Evolutionary conservation across 2,329 filamentous ascomycete genomes (phyloP).

Genomic region (Fusarium algeriense): DNA sequence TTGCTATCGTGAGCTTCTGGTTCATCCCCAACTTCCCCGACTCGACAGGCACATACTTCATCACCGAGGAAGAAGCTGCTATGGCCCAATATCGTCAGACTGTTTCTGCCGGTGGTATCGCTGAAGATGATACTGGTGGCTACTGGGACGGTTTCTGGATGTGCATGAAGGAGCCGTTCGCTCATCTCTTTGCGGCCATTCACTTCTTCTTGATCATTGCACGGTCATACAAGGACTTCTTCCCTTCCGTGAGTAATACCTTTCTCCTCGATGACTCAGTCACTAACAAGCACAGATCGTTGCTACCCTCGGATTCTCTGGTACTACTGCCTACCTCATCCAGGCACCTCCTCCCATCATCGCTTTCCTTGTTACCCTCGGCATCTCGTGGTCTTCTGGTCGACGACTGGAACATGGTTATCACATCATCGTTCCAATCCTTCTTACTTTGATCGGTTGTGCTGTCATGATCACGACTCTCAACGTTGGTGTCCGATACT

Average conservation of each 20-base stretch:
- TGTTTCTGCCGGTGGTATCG: constrained; percentile 52
- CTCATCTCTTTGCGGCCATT: constrained; percentile 54
- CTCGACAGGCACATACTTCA: constrained; percentile 49
- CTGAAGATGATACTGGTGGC: constrained; percentile 55
- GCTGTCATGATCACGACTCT: constrained; percentile 58
- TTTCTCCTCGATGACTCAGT: rapidly evolving
- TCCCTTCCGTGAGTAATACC: constrained; percentile 51
- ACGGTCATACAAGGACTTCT: constrained; percentile 57
- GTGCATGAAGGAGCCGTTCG: constrained; percentile 52
- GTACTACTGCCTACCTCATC: constrained; percentile 54
- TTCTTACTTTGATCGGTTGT: constrained; percentile 53
- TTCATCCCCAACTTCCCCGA: constrained; percentile 55
- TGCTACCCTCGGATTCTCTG: constrained; percentile 45
- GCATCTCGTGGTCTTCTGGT: constrained; percentile 56
- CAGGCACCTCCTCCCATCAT: constrained; percentile 58
- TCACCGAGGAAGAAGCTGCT: constrained; percentile 54
- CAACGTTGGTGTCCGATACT: constrained; percentile 57
- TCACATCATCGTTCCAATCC: constrained; percentile 56
- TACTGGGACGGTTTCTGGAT: constrained; percentile 54
- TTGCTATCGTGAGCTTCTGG: constrained; percentile 50
- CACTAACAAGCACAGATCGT: constrained; percentile 42
- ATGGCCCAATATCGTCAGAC: constrained; percentile 55
- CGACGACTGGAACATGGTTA: constrained; percentile 54
- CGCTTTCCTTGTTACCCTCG: constrained; percentile 54
- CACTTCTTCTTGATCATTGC: constrained; percentile 60